Evolutionary conservation across 345 rosid genomes (phyloP).

Genomic region (Passiflora organensis): DNA sequence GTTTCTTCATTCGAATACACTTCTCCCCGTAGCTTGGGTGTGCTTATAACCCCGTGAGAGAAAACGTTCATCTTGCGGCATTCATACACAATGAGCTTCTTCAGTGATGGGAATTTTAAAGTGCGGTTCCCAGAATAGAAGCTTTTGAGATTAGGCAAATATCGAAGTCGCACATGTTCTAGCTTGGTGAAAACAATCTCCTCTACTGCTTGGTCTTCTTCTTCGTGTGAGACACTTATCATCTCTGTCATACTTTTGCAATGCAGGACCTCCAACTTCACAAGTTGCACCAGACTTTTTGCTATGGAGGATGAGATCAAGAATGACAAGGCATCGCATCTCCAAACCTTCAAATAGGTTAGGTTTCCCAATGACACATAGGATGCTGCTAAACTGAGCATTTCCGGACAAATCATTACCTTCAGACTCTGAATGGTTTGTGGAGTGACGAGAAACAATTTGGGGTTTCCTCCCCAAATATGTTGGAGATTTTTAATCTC

Average conservation of each 20-base stretch:
- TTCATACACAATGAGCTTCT: too few relatives aligned
- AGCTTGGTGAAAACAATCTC: conserved; percentile 1
- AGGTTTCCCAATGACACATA: not conserved
- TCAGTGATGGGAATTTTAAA: too few relatives aligned
- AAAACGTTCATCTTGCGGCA: too few relatives aligned
- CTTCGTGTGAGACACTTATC: not conserved
- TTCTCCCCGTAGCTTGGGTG: conserved; percentile 7
- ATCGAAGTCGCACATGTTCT: not conserved
- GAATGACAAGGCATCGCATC: conserved; percentile 4
- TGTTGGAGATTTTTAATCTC: too few relatives aligned
- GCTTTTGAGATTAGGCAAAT: conserved; percentile 9
- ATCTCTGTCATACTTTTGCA: conserved; percentile 11
- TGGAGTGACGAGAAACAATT: too few relatives aligned
- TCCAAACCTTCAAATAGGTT: not conserved
- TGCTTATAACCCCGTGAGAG: too few relatives aligned
- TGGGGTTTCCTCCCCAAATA: too few relatives aligned
- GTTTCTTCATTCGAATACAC: not conserved
- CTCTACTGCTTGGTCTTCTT: not conserved
- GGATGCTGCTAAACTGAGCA: conserved; percentile 6
- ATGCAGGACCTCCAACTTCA: not conserved
- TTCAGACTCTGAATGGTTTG: too few relatives aligned
- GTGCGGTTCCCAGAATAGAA: too few relatives aligned
- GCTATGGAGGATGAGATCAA: conserved; percentile 1
- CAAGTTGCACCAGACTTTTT: too few relatives aligned
- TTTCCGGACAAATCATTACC: not conserved